Percentiles rank a stretch among this genome's conserved stretches.
phyloP scores from a whole-genome alignment of 176 grass and related monocot genomes.

The Eleusine coracana region DNA sequence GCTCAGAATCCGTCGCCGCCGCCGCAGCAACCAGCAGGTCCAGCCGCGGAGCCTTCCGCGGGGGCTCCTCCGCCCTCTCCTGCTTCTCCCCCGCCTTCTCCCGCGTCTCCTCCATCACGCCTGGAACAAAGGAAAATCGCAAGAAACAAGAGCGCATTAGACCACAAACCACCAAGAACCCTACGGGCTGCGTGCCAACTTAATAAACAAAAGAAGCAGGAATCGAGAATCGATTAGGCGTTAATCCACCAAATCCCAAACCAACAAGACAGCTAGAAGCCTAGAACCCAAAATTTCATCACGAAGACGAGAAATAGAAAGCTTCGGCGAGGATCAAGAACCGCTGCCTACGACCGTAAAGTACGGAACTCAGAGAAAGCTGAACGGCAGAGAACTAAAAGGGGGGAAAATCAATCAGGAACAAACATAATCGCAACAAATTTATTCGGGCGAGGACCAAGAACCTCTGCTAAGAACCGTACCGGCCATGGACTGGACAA shows the following conservation, averaged over 20 bases:
- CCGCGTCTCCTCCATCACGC: not conserved
- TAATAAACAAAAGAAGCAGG: not conserved
- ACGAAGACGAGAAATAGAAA: not conserved
- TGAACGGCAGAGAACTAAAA: no score
- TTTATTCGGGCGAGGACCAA: not conserved
- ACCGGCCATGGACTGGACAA: not conserved
- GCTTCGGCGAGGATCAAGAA: not conserved
- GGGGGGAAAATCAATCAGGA: not conserved
- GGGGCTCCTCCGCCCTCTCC: not conserved
- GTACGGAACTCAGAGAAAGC: not conserved
- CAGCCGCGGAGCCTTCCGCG: constrained; percentile 10
- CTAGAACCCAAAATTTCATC: constrained; percentile 6
- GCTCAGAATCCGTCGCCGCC: not conserved
- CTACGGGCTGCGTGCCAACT: not conserved
- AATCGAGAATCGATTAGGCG: not conserved
- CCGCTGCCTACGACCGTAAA: not conserved
- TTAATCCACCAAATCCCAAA: not conserved
- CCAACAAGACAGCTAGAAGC: constrained; percentile 1
- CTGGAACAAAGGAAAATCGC: not conserved
- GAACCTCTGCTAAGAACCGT: not conserved
- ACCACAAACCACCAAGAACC: constrained; percentile 1
- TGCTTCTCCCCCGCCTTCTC: not conserved
- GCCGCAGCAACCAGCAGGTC: not conserved
- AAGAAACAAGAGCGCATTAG: not conserved
- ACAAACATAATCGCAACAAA: not conserved